These are phyloP conservation scores for Dipsacomyces acuminosporus DNA, from an alignment of 371 early-diverging fungal genomes.

Conservation along the genomic window DNA sequence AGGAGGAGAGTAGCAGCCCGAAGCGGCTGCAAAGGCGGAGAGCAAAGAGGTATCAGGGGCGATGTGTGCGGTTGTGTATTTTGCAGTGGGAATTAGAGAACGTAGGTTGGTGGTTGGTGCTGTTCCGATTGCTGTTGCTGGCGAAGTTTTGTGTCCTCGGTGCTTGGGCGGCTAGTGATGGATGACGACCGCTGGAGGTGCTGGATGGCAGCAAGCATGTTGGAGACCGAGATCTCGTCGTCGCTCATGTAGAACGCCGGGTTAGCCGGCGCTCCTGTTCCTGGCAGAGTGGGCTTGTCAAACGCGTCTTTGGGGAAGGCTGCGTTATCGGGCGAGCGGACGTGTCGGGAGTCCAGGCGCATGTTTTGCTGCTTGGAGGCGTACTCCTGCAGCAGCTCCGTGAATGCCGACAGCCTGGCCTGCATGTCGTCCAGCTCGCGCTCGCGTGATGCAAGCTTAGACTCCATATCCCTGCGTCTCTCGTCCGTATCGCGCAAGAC, in stretches of 20 bases:
- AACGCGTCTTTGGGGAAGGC: background rate
- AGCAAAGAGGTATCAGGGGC: too few relatives aligned
- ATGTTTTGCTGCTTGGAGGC: conserved; percentile 9
- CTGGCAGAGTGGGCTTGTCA: too few relatives aligned
- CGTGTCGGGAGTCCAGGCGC: background rate
- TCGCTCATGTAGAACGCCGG: background rate
- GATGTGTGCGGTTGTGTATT: too few relatives aligned
- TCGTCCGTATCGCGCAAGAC: conserved; percentile 38
- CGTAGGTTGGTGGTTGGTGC: too few relatives aligned
- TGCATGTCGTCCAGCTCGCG: conserved; percentile 37
- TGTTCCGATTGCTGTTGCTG: too few relatives aligned
- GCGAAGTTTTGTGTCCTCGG: background rate
- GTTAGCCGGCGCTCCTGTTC: background rate
- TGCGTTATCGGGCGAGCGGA: too few relatives aligned
- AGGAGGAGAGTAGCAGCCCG: too few relatives aligned
- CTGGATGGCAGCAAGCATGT: conserved; percentile 44
- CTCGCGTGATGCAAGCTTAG: conserved; percentile 23
- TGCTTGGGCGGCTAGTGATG: conserved; percentile 10
- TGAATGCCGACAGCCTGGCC: conserved; percentile 36
- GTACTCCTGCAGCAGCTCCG: conserved; percentile 36
- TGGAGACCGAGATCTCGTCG: conserved; percentile 29
- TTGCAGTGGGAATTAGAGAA: too few relatives aligned
- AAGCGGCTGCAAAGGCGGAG: too few relatives aligned
- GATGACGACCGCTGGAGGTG: conserved; percentile 45
- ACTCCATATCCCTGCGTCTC: conserved; percentile 29